These are phyloP conservation scores for Populus simonii DNA, from an alignment of 345 rosid species.

Conservation along the genomic window DNA sequence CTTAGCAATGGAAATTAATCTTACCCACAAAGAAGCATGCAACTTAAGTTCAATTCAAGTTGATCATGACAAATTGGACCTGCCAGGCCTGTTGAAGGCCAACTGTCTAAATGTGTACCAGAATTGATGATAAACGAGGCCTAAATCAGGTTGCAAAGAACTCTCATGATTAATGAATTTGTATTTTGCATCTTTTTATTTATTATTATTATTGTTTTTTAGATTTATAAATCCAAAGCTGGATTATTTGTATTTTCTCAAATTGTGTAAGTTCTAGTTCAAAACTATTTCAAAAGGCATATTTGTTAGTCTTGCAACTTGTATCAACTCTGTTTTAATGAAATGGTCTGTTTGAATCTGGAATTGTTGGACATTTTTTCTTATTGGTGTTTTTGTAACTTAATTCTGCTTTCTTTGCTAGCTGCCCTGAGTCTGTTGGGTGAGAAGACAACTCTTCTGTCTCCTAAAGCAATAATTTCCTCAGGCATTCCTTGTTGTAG, in stretches of 20 bases:
- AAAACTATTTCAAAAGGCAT: not conserved
- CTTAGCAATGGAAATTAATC: not conserved
- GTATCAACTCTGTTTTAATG: not conserved
- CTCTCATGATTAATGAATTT: not conserved
- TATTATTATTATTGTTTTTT: not conserved
- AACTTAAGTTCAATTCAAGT: not conserved
- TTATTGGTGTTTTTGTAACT: constrained; percentile 12
- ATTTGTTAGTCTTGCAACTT: not conserved
- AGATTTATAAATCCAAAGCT: not conserved
- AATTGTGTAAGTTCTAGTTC: not conserved
- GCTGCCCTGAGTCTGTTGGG: constrained; percentile 87
- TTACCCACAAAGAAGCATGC: not conserved
- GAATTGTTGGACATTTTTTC: constrained; percentile 5
- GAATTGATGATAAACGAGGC: not conserved
- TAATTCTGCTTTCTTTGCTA: constrained; percentile 36
- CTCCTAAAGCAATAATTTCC: constrained; percentile 77
- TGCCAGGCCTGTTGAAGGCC: not conserved
- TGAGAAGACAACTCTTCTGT: constrained; percentile 95
- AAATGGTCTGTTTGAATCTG: constrained; percentile 2
- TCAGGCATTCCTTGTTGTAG: constrained; percentile 97
- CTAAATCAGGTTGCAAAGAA: not conserved
- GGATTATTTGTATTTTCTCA: not conserved
- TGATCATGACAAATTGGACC: not conserved
- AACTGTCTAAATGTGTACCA: not conserved
- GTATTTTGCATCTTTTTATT: not conserved